phyloP scores from a whole-genome alignment of 192 early-diverging fungal genomes.

The Linnemannia exigua region DNA sequence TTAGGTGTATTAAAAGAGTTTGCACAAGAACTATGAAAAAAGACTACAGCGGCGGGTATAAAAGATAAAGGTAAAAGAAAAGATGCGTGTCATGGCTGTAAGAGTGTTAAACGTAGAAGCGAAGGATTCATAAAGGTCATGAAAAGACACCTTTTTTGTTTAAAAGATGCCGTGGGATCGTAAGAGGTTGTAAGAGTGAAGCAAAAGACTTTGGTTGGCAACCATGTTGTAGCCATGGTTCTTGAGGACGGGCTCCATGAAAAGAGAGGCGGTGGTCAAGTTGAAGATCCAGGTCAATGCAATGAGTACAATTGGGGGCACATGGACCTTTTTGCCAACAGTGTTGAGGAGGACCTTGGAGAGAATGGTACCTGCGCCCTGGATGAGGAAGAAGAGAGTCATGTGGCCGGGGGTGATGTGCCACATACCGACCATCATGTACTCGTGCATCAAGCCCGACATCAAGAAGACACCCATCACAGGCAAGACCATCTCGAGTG shows the following conservation, averaged over 20 bases:
- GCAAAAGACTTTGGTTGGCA: constrained; percentile 35
- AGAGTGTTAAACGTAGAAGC: neutral
- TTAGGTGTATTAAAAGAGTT: neutral
- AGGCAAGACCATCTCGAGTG: constrained; percentile 28
- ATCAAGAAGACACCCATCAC: constrained; percentile 55
- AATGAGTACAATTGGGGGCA: constrained; percentile 36
- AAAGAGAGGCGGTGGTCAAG: constrained; percentile 26
- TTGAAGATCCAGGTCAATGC: constrained; percentile 47
- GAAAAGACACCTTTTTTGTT: neutral
- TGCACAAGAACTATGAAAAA: neutral
- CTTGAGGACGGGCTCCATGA: constrained; percentile 49
- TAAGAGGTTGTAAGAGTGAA: constrained; percentile 37
- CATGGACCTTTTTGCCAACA: constrained; percentile 30
- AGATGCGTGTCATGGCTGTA: neutral
- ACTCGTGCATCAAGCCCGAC: constrained; percentile 56
- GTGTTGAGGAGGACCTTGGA: constrained; percentile 37
- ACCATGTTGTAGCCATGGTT: constrained; percentile 37
- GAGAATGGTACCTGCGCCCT: constrained; percentile 43
- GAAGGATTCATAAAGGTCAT: neutral
- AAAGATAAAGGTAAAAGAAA: neutral
- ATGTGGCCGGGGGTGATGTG: constrained; percentile 31
- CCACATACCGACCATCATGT: constrained; percentile 40
- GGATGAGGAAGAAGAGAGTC: constrained; percentile 45
- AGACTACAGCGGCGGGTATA: neutral
- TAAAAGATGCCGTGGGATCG: constrained; percentile 45